phyloP scores from a whole-genome alignment of 1,284 basidiomycete genomes.

The Leccinum proximum region DNA sequence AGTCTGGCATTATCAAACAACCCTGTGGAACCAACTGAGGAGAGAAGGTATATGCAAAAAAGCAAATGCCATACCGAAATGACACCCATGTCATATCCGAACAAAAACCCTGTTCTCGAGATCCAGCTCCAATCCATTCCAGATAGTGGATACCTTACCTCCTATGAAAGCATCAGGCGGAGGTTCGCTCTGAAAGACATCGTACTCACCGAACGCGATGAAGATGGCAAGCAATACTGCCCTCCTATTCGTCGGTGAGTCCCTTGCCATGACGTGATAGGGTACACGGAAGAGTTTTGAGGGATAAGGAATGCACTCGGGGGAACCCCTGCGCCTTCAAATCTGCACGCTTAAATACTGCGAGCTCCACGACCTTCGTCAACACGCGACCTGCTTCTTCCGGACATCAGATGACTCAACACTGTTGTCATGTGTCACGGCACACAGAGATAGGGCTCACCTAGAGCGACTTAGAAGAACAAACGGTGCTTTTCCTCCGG shows the following conservation, averaged over 20 bases:
- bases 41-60: background rate
- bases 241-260: conserved; percentile 52
- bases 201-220: conserved; percentile 44
- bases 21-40: conserved; percentile 41
- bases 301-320: background rate
- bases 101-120: conserved; percentile 46
- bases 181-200: conserved; percentile 16
- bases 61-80: conserved; percentile 42
- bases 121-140: background rate
- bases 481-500: background rate
- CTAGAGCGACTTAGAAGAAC: conserved; percentile 4
- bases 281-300: conserved; percentile 2
- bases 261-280: conserved; percentile 27
- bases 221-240: conserved; percentile 58
- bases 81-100: conserved; percentile 72
- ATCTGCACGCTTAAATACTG: conserved; percentile 14
- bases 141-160: conserved; percentile 12
- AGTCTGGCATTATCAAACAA: conserved; percentile 81
- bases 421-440: conserved; percentile 8
- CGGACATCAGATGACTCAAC: conserved; percentile 19
- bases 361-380: background rate
- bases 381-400: background rate
- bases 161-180: conserved; percentile 4
- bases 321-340: background rate
- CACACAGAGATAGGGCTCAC: conserved; percentile 3